Evolutionary conservation across 805 yeast species (phyloP).

Genomic region (Candida ovalis): DNA sequence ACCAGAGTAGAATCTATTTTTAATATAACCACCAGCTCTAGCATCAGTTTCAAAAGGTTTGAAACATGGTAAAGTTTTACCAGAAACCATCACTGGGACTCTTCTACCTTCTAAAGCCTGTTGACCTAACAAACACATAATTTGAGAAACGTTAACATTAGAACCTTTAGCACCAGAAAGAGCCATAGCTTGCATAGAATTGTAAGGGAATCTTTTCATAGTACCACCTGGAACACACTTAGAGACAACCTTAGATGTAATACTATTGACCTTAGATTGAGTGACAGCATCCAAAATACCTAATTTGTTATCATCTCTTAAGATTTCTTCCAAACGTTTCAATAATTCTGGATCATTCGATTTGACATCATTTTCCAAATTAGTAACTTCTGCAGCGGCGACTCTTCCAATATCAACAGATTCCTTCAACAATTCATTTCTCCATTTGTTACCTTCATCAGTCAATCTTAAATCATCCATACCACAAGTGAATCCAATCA

Average conservation of each 20-base stretch:
- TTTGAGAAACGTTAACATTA: slow-evolving; percentile 96
- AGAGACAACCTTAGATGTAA: slow-evolving; percentile 92
- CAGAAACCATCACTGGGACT: slow-evolving; percentile 98
- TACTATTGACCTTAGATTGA: slow-evolving; percentile 84
- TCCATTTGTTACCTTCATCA: slow-evolving; percentile 84
- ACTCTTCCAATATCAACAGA: slow-evolving; percentile 80
- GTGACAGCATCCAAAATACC: slow-evolving; percentile 95
- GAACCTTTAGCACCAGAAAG: slow-evolving; percentile 99
- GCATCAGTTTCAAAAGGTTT: slow-evolving; percentile 96
- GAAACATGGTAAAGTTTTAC: slow-evolving; percentile 95
- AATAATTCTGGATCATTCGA: slow-evolving; percentile 67
- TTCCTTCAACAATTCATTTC: slow-evolving; percentile 74
- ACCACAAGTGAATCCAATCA: slow-evolving; percentile 97
- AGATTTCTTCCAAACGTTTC: slow-evolving; percentile 87
- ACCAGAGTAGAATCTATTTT: slow-evolving; percentile 96
- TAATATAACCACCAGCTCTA: slow-evolving; percentile 97
- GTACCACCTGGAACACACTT: slow-evolving; percentile 96
- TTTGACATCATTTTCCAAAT: slow-evolving; percentile 52
- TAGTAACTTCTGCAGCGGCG: slow-evolving; percentile 94
- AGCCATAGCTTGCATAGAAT: slow-evolving; percentile 99
- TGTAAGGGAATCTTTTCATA: slow-evolving; percentile 90
- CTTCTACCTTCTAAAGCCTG: slow-evolving; percentile 99
- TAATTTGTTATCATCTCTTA: slow-evolving; percentile 87
- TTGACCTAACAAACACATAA: slow-evolving; percentile 98
- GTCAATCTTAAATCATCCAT: slow-evolving; percentile 98